Evolutionary conservation across 2,329 filamentous ascomycete species (phyloP), one percentile per base, ranked within the genome.

Genomic region (Pseudocercospora ulei): DNA sequence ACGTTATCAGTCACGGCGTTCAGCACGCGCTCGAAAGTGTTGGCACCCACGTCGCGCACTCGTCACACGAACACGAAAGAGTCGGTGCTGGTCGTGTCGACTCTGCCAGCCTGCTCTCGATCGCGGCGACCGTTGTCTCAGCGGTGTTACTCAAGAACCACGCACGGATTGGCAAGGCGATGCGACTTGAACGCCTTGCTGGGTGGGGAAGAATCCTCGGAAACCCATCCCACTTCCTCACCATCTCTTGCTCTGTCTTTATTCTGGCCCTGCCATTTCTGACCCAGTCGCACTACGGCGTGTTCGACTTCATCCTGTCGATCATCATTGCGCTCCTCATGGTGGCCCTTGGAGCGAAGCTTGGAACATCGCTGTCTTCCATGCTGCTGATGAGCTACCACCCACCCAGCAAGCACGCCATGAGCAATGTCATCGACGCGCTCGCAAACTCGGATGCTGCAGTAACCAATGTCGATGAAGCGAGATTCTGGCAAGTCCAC

Each of bases 401-500:
- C 19, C 70, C 71, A 7, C 30, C 59, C 62, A 27, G 60, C 20
- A 35, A 41, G 19, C 34, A 52, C 22, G 51, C 55, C 2, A 53
- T 69, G 7, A 40, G 41, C 7, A 48, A 56, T 29, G 79, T 94
- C n/a, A 70, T 95, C 53, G 74, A 75, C 39, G 85, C 93, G 59
- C 87, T 98, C 35, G 80, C 47, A 6, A 44, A 86, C 59, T 72
- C 77, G 1, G 86, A 95, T 53, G 76, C 82, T 1, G 72, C 73
- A 39, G 77, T 96, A 16, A 73, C 73, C 28, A 72, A 73, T 1
- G 77, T 98, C 30, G 84, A 95, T 41, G 87, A 95, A 56, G 88
- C 87, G 1, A 79, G 86, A 57, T 94, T 98, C 62, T 98, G 90
- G 90, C 90, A 98, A 66, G 90, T 95, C 8, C 90, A 98, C 63